Conservation (phyloP, 169 alveolate species). For the Plasmodium blacklocki region DNA sequence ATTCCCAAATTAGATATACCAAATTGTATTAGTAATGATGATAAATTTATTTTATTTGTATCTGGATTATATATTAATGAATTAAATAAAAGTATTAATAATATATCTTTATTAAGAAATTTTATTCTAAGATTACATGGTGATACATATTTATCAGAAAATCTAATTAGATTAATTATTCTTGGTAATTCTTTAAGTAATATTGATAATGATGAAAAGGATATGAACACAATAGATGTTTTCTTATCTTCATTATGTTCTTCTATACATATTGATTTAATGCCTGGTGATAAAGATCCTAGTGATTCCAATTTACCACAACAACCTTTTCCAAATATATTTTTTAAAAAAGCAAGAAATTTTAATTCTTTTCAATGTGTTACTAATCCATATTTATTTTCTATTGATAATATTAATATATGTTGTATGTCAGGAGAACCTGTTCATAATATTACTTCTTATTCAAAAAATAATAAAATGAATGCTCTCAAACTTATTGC, state of each 20-base stretch:
- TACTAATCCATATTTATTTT: slow-evolving; percentile 81
- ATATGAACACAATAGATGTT: slow-evolving; percentile 25
- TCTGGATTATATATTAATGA: slow-evolving; percentile 65
- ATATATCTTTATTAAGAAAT: slow-evolving; percentile 46
- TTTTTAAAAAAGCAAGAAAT: slow-evolving; percentile 71
- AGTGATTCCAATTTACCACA: slow-evolving; percentile 79
- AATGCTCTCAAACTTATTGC: slow-evolving; percentile 78
- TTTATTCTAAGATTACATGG: slow-evolving; percentile 68
- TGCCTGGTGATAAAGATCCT: slow-evolving; percentile 83
- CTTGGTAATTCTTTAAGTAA: slow-evolving; percentile 76
- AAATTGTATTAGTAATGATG: slow-evolving; percentile 38
- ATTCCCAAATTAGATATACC: slow-evolving; percentile 49
- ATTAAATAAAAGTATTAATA: slow-evolving; percentile 27
- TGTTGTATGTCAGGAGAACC: slow-evolving; percentile 86
- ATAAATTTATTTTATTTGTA: slow-evolving; percentile 65
- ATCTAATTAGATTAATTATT: slow-evolving; percentile 74
- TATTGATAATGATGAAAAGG: slow-evolving; percentile 39
- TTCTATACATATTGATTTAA: slow-evolving; percentile 70
- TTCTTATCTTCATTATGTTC: slow-evolving; percentile 50
- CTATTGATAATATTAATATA: slow-evolving; percentile 76
- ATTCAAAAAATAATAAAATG: slow-evolving; percentile 29
- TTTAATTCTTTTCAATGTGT: slow-evolving; percentile 68
- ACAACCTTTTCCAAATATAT: slow-evolving; percentile 80
- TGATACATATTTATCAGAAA: slow-evolving; percentile 33
- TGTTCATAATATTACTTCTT: slow-evolving; percentile 75